Conservation (phyloP, 1,139 yeast genomes). For the Yamadazyma trypodendri region DNA sequence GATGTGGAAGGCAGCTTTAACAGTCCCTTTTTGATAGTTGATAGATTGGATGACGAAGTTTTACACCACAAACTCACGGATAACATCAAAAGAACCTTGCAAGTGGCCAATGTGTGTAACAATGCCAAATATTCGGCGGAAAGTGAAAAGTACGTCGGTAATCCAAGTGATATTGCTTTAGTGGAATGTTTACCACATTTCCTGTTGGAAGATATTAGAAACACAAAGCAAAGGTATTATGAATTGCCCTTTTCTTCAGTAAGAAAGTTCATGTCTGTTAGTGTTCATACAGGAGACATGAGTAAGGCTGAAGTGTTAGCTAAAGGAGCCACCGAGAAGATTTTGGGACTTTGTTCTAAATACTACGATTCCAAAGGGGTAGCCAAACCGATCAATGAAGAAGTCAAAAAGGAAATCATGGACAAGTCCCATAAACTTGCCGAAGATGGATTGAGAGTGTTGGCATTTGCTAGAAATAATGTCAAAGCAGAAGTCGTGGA, state of each 20-base stretch:
- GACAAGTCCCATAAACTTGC: slow-evolving; percentile 68
- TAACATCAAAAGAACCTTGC: slow-evolving; percentile 56
- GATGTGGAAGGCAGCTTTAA: slow-evolving; percentile 60
- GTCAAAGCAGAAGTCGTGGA: slow-evolving; percentile 21
- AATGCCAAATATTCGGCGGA: slow-evolving; percentile 72
- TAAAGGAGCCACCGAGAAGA: slow-evolving; percentile 86
- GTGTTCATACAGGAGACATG: slow-evolving; percentile 58
- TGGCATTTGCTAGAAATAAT: slow-evolving; percentile 69
- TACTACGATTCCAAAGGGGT: slow-evolving; percentile 61
- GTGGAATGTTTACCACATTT: slow-evolving; percentile 71
- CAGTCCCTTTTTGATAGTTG: slow-evolving; percentile 48
- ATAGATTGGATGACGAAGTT: slow-evolving; percentile 39
- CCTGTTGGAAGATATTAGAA: slow-evolving; percentile 69
- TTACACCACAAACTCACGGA: slow-evolving; percentile 47
- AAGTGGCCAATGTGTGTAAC: slow-evolving; percentile 77
- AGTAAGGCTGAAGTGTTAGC: slow-evolving; percentile 59
- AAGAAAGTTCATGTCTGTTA: slow-evolving; percentile 88
- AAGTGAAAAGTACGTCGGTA: slow-evolving; percentile 74
- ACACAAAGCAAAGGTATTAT: slow-evolving; percentile 52
- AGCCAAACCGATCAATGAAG: slow-evolving; percentile 51
- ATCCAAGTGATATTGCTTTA: slow-evolving; percentile 91
- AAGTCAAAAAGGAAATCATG: slow-evolving; percentile 42
- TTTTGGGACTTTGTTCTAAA: slow-evolving; percentile 60
- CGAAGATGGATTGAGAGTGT: slow-evolving; percentile 78
- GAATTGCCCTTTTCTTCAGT: slow-evolving; percentile 85